Evolutionary conservation across 106 monocot genomes (phyloP), one percentile per base, ranked within the genome.

Genomic region (Acanthochlamys bracteata): DNA sequence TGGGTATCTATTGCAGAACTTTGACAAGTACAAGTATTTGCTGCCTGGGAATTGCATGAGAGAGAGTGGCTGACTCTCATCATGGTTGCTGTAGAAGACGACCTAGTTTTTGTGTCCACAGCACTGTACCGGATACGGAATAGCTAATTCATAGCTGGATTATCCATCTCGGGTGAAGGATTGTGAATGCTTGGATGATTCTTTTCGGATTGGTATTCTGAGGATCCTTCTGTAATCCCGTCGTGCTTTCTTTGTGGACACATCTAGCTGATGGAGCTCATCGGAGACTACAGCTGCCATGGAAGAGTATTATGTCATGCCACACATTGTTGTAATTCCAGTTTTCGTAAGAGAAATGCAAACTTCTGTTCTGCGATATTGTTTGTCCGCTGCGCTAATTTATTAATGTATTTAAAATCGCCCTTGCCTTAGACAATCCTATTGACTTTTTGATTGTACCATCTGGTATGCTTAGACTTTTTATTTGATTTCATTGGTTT

Each of bases 31-130:
- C 43, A 82, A 58, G 56, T 90, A 82, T 56, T 79, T 90, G 33
- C 64, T 90, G 12, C 89, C 89, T 0, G 89, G 89, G 3, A 80
- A 93, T 57, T 93, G 93, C 80, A 73, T 63, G 24, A 77, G 93
- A 69, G 84, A 80, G 62, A 67, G 77, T 83, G 87, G 83, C 52
- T 83, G 60, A 66, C 4, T 56, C 19, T 25, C 12, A 21, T 25
- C 12, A 21, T 27, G 4, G 24, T 61, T 74, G 33, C 8, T 56
- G 56, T 45, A 39, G 39, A 27, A 21, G 25, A 25, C 52, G 24
- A 14, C 1, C 33, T 33, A 6, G 33, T 41, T 22, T 65, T 55
- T 7, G 19, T 21, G 20, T 8, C 41, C 43, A 64, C 49, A 51
- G 39, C 42, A 26, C 58, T 70, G 33, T 40, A 61, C 17, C 19